phyloP scores from a whole-genome alignment of 192 early-diverging fungal genomes.

The Geranomyces variabilis region DNA sequence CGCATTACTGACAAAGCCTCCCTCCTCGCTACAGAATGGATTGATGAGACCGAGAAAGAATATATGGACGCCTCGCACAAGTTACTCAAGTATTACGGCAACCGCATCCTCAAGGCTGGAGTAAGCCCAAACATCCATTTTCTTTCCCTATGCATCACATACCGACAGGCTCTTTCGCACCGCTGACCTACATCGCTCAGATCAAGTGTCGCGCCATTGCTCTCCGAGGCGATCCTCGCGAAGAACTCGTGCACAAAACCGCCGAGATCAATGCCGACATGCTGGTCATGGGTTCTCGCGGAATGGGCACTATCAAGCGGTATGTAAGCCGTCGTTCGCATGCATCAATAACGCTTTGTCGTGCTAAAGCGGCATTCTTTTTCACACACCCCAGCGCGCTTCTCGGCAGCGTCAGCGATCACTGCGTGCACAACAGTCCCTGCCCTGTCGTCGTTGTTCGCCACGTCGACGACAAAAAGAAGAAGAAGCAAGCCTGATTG shows the following conservation, averaged over 20 bases:
- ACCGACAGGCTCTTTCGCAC: neutral
- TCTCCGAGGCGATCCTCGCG: constrained; percentile 51
- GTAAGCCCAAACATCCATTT: constrained; percentile 2
- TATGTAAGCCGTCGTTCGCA: neutral
- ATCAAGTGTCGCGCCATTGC: constrained; percentile 44
- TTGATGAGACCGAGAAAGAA: constrained; percentile 24
- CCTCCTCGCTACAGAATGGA: constrained; percentile 15
- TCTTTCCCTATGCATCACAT: neutral
- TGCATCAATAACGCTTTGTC: neutral
- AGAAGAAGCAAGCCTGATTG: neutral
- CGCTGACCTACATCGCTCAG: neutral
- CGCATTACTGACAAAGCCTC: neutral
- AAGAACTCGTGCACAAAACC: constrained; percentile 43
- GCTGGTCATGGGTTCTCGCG: constrained; percentile 41
- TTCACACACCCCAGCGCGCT: constrained; percentile 29
- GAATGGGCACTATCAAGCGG: constrained; percentile 40
- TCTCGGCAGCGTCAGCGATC: constrained; percentile 49
- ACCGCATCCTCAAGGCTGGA: constrained; percentile 24
- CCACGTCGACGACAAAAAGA: neutral
- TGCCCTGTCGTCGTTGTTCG: constrained; percentile 25
- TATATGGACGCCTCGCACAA: constrained; percentile 20
- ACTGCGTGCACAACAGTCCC: constrained; percentile 44
- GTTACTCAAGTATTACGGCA: constrained; percentile 28
- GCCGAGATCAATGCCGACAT: constrained; percentile 39
- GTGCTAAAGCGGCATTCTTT: constrained; percentile 39